These are phyloP conservation scores for Elsinoe batatas DNA, from an alignment of 2,329 filamentous ascomycete species.

Conservation along the genomic window DNA sequence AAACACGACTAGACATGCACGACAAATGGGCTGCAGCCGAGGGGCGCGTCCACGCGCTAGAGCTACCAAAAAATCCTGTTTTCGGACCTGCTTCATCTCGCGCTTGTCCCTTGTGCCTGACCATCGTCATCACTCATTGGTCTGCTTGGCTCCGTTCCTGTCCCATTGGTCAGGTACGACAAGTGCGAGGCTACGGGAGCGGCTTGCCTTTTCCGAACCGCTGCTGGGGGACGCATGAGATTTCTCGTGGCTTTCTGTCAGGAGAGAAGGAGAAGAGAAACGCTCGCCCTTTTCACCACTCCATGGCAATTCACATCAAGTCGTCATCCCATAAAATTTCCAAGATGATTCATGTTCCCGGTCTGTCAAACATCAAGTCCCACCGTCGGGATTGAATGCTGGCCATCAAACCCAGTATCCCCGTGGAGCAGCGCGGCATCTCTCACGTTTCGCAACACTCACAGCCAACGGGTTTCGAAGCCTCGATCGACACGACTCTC, in stretches of 20 bases:
- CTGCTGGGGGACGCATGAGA: neutral
- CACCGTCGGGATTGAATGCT: neutral
- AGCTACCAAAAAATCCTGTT: constrained; percentile 8
- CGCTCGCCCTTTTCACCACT: too few species aligned
- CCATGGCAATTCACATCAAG: too few species aligned
- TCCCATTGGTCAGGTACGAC: constrained; percentile 5
- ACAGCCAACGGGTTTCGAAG: neutral
- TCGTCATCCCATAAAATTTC: neutral
- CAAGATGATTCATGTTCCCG: neutral
- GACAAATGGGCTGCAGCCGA: constrained; percentile 1
- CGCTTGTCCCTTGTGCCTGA: neutral
- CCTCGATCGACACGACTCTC: constrained; percentile 2
- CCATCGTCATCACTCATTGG: constrained; percentile 5
- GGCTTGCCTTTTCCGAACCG: constrained; percentile 1
- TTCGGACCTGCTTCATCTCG: neutral
- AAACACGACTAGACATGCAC: constrained; percentile 1
- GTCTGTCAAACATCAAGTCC: neutral
- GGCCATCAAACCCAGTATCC: neutral
- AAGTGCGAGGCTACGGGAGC: constrained; percentile 5
- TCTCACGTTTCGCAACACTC: neutral
- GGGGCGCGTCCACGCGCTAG: neutral
- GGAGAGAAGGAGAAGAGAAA: neutral
- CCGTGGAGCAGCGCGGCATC: neutral
- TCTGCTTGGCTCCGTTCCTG: neutral
- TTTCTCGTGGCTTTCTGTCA: neutral